Evolutionary conservation across 2,329 filamentous ascomycete species (phyloP).

Genomic region (Phoma sp.): DNA sequence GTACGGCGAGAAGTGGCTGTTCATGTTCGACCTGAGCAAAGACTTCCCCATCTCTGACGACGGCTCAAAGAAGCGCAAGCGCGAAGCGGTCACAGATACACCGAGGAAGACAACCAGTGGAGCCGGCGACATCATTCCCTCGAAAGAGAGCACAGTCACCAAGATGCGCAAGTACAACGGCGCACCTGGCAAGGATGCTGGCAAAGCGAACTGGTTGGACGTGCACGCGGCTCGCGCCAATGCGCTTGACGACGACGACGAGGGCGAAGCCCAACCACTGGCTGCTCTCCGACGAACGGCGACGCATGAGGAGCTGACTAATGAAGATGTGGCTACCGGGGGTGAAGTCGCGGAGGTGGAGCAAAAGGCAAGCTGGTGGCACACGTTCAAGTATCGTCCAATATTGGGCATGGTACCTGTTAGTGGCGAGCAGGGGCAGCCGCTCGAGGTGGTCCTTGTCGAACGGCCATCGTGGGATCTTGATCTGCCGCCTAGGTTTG

Average conservation of each 20-base stretch:
- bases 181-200: slow-evolving; percentile 43
- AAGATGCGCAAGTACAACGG: slow-evolving; percentile 59
- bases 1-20: slow-evolving; percentile 84
- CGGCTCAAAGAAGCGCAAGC: slow-evolving; percentile 41
- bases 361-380: slow-evolving; percentile 65
- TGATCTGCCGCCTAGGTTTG: slow-evolving; percentile 73
- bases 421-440: slow-evolving; percentile 50
- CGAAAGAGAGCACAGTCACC: slow-evolving; percentile 55
- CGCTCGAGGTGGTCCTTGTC: slow-evolving; percentile 83
- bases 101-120: slow-evolving; percentile 54
- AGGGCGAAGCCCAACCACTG: slow-evolving; percentile 42
- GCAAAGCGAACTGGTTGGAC: slow-evolving; percentile 36
- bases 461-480: slow-evolving; percentile 87
- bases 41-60: slow-evolving; percentile 61
- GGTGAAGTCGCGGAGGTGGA: slow-evolving; percentile 26
- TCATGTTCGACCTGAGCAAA: slow-evolving; percentile 86
- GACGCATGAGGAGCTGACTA: slow-evolving; percentile 29
- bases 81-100: slow-evolving; percentile 24
- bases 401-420: slow-evolving; percentile 78
- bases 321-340: slow-evolving; percentile 21
- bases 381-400: slow-evolving; percentile 92
- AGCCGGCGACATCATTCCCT: slow-evolving; percentile 62
- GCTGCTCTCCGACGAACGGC: slow-evolving; percentile 34
- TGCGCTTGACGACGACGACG: slow-evolving; percentile 44
- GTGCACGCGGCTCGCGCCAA: slow-evolving; percentile 29